Evolutionary conservation across 352 stramenopile species (phyloP).

Genomic region (Phytophthora pluvialis): DNA sequence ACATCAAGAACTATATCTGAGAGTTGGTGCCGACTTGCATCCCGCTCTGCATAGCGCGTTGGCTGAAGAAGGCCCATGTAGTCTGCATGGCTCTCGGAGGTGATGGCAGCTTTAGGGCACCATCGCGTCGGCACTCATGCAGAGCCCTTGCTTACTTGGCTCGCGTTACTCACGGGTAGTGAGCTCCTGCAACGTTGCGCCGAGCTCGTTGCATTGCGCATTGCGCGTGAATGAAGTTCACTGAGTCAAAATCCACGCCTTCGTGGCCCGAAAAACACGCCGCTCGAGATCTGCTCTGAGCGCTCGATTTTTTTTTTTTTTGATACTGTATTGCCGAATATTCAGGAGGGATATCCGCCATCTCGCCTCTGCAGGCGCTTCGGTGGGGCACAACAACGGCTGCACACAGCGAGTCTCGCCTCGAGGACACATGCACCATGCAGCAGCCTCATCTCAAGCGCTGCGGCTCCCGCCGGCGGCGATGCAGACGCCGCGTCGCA

Average conservation of each 20-base stretch:
- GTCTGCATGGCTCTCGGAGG: background rate
- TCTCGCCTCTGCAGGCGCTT: conserved; percentile 4
- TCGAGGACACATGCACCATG: conserved; percentile 1
- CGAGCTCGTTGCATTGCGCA: conserved; percentile 9
- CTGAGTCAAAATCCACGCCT: conserved; percentile 19
- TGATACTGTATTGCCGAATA: conserved; percentile 20
- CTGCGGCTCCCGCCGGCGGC: conserved; percentile 5
- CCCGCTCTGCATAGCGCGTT: too few species aligned
- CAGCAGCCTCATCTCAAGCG: conserved; percentile 7
- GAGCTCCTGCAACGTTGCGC: conserved; percentile 23
- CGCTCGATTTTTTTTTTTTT: conserved; percentile 11
- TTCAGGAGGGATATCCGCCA: conserved; percentile 22
- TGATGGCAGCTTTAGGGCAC: background rate
- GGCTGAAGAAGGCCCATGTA: too few species aligned
- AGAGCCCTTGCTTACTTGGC: conserved; percentile 11
- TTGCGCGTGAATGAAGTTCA: conserved; percentile 20
- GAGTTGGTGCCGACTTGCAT: background rate
- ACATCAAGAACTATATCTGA: conserved; percentile 5
- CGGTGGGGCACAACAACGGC: conserved; percentile 7
- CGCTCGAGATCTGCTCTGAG: background rate
- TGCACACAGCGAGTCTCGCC: too few species aligned
- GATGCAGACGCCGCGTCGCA: conserved; percentile 2
- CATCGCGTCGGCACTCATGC: background rate
- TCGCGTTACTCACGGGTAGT: conserved; percentile 17
- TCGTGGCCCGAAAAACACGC: background rate